These are phyloP conservation scores for Ormosia semicastrata DNA, from an alignment of 306 rosid genomes.

Conservation along the genomic window DNA sequence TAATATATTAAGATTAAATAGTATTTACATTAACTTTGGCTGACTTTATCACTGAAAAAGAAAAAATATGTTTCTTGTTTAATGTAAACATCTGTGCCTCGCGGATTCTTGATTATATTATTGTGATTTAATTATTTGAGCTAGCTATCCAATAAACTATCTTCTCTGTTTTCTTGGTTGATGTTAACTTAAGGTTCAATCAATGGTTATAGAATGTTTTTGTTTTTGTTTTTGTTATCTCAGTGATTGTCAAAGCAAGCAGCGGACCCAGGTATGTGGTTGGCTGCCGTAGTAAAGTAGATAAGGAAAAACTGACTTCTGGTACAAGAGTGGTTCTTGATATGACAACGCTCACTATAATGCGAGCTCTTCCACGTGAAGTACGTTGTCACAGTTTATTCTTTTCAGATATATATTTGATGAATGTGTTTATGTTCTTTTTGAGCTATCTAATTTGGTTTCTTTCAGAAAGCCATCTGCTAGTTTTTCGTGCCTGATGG, in stretches of 20 bases:
- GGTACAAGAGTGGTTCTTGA: slow-evolving; percentile 82
- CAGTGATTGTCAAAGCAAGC: slow-evolving; percentile 77
- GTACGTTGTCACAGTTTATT: slow-evolving; percentile 33
- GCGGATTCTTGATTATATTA: not conserved
- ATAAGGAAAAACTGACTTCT: slow-evolving; percentile 66
- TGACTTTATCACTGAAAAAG: not conserved
- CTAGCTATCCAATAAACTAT: not conserved
- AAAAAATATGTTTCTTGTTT: not conserved
- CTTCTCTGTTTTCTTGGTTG: not conserved
- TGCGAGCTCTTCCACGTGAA: slow-evolving; percentile 82
- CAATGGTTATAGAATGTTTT: not conserved
- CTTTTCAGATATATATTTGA: not conserved
- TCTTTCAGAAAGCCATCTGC: not conserved
- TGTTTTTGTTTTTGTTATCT: not conserved
- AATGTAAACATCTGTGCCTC: not conserved
- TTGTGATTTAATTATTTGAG: not conserved
- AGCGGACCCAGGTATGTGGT: slow-evolving; percentile 70
- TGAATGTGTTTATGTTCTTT: not conserved
- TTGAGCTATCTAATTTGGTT: not conserved
- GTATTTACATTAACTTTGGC: not conserved
- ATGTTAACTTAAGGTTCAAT: not conserved
- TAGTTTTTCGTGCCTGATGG: not conserved
- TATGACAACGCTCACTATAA: slow-evolving; percentile 64
- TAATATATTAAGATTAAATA: not conserved
- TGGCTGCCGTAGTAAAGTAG: slow-evolving; percentile 73